These are phyloP conservation scores for Phytophthora fragariaefolia DNA, from an alignment of 352 stramenopile species.

Conservation along the genomic window DNA sequence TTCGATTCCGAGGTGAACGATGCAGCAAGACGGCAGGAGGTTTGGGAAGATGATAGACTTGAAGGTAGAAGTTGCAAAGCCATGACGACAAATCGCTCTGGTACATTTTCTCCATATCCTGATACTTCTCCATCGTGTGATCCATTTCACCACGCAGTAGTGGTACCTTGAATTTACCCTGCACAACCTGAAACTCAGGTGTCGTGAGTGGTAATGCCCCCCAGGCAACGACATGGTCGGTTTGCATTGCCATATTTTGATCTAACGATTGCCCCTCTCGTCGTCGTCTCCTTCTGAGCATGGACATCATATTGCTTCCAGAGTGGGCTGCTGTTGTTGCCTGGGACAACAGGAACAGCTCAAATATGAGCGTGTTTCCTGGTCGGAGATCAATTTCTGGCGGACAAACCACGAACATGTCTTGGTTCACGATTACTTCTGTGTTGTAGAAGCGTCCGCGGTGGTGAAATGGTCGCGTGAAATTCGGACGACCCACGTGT, in stretches of 20 bases:
- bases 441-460: constrained; percentile 88
- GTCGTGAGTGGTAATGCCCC: constrained; percentile 78
- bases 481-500: constrained; percentile 42
- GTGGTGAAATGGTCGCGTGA: constrained; percentile 81
- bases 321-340: constrained; percentile 11
- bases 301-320: constrained; percentile 9
- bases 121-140: constrained; percentile 76
- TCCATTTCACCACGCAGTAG: constrained; percentile 88
- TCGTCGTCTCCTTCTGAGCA: constrained; percentile 12
- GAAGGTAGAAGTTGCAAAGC: constrained; percentile 92
- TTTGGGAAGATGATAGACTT: constrained; percentile 57
- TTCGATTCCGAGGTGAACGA: constrained; percentile 5
- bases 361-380: constrained; percentile 60
- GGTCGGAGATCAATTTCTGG: constrained; percentile 63
- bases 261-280: constrained; percentile 26
- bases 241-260: constrained; percentile 21
- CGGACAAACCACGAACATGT: constrained; percentile 81
- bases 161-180: constrained; percentile 87
- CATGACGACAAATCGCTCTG: constrained; percentile 77
- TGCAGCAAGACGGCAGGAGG: constrained; percentile 29
- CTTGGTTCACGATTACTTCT: constrained; percentile 80
- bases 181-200: constrained; percentile 60
- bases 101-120: constrained; percentile 75
- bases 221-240: constrained; percentile 87
- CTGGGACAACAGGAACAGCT: constrained; percentile 51